Conservation (phyloP, 257 asterid genomes). For the Lantana camara region DNA sequence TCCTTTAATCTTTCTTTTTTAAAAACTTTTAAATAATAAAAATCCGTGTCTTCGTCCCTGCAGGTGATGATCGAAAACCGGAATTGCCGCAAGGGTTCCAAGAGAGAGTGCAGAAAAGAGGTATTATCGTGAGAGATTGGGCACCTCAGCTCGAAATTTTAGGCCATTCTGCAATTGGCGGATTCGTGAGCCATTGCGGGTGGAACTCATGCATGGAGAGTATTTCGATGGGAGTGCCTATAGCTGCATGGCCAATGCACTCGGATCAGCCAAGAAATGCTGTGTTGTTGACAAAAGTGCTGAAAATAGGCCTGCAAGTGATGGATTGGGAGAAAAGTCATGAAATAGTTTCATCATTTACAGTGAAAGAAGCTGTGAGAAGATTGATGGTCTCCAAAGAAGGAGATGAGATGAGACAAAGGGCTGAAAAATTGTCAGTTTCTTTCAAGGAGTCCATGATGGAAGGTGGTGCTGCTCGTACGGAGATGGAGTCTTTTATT, state of each 20-base stretch:
- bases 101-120: conserved; percentile 43
- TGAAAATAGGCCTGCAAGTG: conserved; percentile 46
- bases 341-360: conserved; percentile 32
- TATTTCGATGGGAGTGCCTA: conserved; percentile 58
- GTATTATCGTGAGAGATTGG: conserved; percentile 53
- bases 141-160: conserved; percentile 64
- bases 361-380: conserved; percentile 32
- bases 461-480: conserved; percentile 38
- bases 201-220: conserved; percentile 79
- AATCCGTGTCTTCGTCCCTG: too few relatives aligned
- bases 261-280: conserved; percentile 67
- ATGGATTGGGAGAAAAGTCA: conserved; percentile 41
- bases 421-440: conserved; percentile 39
- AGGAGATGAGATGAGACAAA: conserved; percentile 44
- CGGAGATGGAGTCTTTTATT: conserved; percentile 46
- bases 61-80: not conserved
- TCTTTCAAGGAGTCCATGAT: conserved; percentile 37
- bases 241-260: conserved; percentile 75
- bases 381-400: conserved; percentile 44
- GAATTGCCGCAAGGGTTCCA: conserved; percentile 47
- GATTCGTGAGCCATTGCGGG: conserved; percentile 67
- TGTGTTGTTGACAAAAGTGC: conserved; percentile 35
- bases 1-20: too few relatives aligned
- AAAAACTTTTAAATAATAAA: too few relatives aligned
- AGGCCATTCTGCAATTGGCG: conserved; percentile 45